These are phyloP conservation scores for Fennellomyces sp. DNA, from an alignment of 371 early-diverging fungal genomes.

Conservation along the genomic window DNA sequence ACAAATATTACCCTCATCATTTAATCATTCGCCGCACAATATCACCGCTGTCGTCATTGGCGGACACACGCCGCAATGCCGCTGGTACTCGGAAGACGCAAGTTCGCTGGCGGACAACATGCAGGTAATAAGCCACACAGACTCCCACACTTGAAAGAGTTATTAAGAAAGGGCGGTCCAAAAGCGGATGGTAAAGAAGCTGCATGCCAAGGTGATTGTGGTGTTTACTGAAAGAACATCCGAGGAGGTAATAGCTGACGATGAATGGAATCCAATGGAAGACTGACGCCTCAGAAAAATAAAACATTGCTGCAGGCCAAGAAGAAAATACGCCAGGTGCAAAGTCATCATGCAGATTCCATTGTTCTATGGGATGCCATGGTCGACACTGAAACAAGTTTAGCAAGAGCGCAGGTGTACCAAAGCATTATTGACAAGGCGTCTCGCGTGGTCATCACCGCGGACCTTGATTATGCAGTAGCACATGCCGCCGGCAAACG, in stretches of 20 bases:
- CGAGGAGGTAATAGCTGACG: slow-evolving; percentile 9
- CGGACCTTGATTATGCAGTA: slow-evolving; percentile 45
- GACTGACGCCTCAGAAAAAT: background rate
- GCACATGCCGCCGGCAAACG: slow-evolving; percentile 39
- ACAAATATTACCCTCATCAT: background rate
- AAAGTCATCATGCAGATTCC: slow-evolving; percentile 5
- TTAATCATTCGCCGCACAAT: background rate
- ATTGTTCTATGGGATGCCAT: slow-evolving; percentile 36
- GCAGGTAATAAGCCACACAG: slow-evolving; percentile 21
- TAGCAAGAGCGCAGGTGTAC: slow-evolving; percentile 21
- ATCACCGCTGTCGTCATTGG: slow-evolving; percentile 37
- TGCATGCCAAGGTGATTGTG: slow-evolving; percentile 27
- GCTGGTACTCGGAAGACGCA: slow-evolving; percentile 54
- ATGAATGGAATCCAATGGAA: background rate
- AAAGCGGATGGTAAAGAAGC: slow-evolving; percentile 40
- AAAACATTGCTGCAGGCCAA: slow-evolving; percentile 27
- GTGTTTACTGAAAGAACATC: slow-evolving; percentile 48
- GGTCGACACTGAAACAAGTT: slow-evolving; percentile 11
- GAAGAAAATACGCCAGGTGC: slow-evolving; percentile 18
- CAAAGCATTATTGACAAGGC: slow-evolving; percentile 29
- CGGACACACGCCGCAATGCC: slow-evolving; percentile 39
- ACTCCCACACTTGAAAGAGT: background rate
- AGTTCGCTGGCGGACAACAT: slow-evolving; percentile 32
- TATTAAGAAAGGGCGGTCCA: background rate
- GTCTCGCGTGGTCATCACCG: slow-evolving; percentile 38